Evolutionary conservation across 768 basidiomycete species (phyloP).

Genomic region (Tephrocybe sp.): DNA sequence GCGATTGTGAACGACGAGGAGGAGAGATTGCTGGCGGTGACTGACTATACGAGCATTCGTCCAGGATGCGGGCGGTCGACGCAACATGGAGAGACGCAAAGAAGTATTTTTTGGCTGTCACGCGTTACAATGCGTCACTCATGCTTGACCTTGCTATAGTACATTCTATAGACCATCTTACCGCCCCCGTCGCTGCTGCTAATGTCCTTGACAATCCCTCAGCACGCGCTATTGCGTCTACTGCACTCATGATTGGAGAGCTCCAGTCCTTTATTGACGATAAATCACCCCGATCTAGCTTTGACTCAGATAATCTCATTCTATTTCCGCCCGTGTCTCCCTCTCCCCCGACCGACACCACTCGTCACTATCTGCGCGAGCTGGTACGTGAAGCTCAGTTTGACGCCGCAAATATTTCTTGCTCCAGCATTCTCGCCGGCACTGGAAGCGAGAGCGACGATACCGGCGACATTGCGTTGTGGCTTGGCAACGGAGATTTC

Average conservation of each 20-base stretch:
- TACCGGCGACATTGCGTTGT: constrained; percentile 51
- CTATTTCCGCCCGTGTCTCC: constrained; percentile 16
- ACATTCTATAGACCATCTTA: constrained; percentile 9
- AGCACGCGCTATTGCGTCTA: constrained; percentile 18
- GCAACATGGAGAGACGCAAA: constrained; percentile 13
- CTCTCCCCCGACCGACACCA: constrained; percentile 2
- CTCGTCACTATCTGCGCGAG: constrained; percentile 23
- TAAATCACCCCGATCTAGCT: constrained; percentile 6
- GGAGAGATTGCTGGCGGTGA: too few species aligned
- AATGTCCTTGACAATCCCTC: constrained; percentile 8
- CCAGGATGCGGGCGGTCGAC: constrained; percentile 8
- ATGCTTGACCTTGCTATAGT: constrained; percentile 7
- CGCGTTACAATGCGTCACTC: constrained; percentile 17
- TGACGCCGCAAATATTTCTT: constrained; percentile 38
- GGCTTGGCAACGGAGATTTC: constrained; percentile 46
- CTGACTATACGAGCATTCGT: too few species aligned
- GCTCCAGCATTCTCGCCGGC: constrained; percentile 56
- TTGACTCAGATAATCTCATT: constrained; percentile 19
- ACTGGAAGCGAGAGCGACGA: constrained; percentile 58
- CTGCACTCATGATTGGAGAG: constrained; percentile 17
- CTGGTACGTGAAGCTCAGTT: constrained; percentile 40
- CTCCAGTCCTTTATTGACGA: constrained; percentile 15
- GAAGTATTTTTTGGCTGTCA: constrained; percentile 13
- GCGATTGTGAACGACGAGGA: constrained; percentile 1
- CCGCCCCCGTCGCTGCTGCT: constrained; percentile 1